Evolutionary conservation across 2,329 filamentous ascomycete species (phyloP).

Genomic region (Xylariaceae sp.): DNA sequence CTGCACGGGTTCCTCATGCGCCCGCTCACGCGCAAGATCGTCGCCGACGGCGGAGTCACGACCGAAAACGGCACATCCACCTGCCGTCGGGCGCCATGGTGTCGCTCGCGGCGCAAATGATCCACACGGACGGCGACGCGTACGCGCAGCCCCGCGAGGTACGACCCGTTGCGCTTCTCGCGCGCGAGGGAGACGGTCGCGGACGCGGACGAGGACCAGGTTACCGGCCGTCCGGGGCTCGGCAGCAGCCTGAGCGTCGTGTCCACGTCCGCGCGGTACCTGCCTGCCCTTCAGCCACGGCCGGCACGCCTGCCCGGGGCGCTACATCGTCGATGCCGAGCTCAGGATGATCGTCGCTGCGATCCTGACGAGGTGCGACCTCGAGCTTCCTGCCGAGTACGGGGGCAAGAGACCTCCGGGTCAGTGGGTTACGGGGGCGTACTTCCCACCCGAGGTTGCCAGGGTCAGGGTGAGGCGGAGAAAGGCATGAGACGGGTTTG

Average conservation of each 20-base stretch:
- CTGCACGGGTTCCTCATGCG: slow-evolving; percentile 24
- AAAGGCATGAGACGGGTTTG: too few species aligned
- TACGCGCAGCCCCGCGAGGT: slow-evolving; percentile 28
- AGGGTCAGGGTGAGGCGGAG: slow-evolving; percentile 1
- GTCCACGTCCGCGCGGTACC: slow-evolving; percentile 15
- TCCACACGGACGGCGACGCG: slow-evolving; percentile 19
- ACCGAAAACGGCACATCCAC: slow-evolving; percentile 23
- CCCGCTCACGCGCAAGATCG: slow-evolving; percentile 20
- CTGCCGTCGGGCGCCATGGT: slow-evolving; percentile 24
- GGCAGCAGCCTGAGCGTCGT: slow-evolving; percentile 23
- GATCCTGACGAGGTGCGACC: slow-evolving; percentile 25
- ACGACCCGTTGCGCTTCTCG: slow-evolving; percentile 33
- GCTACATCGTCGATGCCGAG: slow-evolving; percentile 28
- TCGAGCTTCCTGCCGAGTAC: slow-evolving; percentile 5
- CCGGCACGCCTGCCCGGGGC: slow-evolving; percentile 29
- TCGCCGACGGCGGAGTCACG: slow-evolving; percentile 19
- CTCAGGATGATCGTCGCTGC: slow-evolving; percentile 23
- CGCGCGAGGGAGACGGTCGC: slow-evolving; percentile 22
- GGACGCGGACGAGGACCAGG: slow-evolving; percentile 2
- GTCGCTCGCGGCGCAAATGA: slow-evolving; percentile 22
- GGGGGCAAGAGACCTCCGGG: slow-evolving; percentile 2
- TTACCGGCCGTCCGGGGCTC: slow-evolving; percentile 8
- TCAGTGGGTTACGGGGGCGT: slow-evolving; percentile 1
- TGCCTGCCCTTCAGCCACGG: slow-evolving; percentile 27
- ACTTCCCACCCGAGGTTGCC: not conserved